A percentile compares a stretch with the other conserved stretches of the same genome.
These are phyloP conservation scores for Penicillium bovifimosum DNA, from an alignment of 495 filamentous ascomycete species.

Conservation along the genomic window DNA sequence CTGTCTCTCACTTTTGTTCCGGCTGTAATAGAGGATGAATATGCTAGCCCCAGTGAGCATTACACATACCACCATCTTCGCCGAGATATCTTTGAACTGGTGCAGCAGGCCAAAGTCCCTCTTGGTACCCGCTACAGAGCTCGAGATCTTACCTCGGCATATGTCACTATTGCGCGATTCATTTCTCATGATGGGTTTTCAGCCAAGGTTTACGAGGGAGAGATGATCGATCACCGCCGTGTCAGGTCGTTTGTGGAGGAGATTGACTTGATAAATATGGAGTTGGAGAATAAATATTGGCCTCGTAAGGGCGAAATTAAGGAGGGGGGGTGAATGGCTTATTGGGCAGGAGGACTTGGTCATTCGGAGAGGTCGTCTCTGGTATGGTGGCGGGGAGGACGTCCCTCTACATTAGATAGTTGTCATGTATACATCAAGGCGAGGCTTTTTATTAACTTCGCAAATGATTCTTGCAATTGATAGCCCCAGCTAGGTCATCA, in stretches of 20 bases:
- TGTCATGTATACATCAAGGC: too few relatives aligned
- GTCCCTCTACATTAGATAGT: conserved; percentile 22
- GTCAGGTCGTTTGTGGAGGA: conserved; percentile 53
- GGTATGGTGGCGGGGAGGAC: conserved; percentile 73
- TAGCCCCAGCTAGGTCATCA: too few relatives aligned
- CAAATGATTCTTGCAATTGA: too few relatives aligned
- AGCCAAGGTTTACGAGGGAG: conserved; percentile 16
- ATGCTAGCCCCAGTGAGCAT: conserved; percentile 33
- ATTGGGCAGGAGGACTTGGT: conserved; percentile 68
- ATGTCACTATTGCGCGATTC: conserved; percentile 77
- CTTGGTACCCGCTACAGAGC: conserved; percentile 72
- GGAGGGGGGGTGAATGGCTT: conserved; percentile 54
- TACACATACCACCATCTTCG: conserved; percentile 87
- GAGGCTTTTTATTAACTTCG: too few relatives aligned
- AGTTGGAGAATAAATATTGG: conserved; percentile 62
- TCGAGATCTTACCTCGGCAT: conserved; percentile 72
- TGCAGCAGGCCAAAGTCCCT: conserved; percentile 46
- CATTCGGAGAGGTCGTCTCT: conserved; percentile 58
- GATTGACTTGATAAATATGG: conserved; percentile 68
- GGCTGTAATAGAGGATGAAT: conserved; percentile 37
- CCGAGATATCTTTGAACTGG: conserved; percentile 60
- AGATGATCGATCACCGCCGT: conserved; percentile 35
- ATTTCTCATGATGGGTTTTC: conserved; percentile 50
- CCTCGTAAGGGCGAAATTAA: conserved; percentile 37
- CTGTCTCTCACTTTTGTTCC: conserved; percentile 78